Percentiles rank a stretch among this genome's conserved stretches.
These are phyloP conservation scores for Aureobasidium melanogenum DNA, from an alignment of 2,329 filamentous ascomycete genomes.

Conservation along the genomic window DNA sequence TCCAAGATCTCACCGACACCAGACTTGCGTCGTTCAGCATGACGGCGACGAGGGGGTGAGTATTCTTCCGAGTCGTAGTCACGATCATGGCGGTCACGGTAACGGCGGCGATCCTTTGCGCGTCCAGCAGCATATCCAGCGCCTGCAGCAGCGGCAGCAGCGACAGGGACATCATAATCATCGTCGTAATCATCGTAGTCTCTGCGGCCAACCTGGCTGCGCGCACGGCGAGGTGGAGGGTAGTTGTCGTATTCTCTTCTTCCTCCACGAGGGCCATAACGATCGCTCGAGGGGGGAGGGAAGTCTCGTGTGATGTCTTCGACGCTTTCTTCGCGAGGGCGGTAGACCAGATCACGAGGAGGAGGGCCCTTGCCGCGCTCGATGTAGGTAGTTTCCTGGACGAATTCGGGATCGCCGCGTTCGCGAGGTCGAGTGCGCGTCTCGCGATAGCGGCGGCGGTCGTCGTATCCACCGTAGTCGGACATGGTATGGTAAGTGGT, in stretches of 20 bases:
- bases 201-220: constrained; percentile 47
- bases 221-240: constrained; percentile 46
- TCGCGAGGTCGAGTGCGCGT: constrained; percentile 34
- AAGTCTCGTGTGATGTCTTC: constrained; percentile 83
- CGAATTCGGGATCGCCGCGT: constrained; percentile 42
- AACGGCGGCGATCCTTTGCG: constrained; percentile 29
- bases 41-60: constrained; percentile 28
- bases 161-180: constrained; percentile 35
- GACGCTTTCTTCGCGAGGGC: constrained; percentile 64
- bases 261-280: constrained; percentile 18
- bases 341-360: constrained; percentile 41
- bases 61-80: constrained; percentile 38
- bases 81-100: constrained; percentile 34
- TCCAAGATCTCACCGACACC: constrained; percentile 54
- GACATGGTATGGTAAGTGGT: constrained; percentile 31
- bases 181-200: constrained; percentile 51
- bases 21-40: constrained; percentile 42
- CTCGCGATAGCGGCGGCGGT: constrained; percentile 35
- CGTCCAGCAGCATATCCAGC: constrained; percentile 29
- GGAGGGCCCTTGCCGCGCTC: constrained; percentile 35
- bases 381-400: constrained; percentile 42
- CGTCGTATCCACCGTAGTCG: constrained; percentile 40
- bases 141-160: constrained; percentile 31
- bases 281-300: constrained; percentile 52
- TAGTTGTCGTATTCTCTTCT: constrained; percentile 34